Conservation (phyloP, 495 filamentous ascomycete species). For the Penicillium angulare region DNA sequence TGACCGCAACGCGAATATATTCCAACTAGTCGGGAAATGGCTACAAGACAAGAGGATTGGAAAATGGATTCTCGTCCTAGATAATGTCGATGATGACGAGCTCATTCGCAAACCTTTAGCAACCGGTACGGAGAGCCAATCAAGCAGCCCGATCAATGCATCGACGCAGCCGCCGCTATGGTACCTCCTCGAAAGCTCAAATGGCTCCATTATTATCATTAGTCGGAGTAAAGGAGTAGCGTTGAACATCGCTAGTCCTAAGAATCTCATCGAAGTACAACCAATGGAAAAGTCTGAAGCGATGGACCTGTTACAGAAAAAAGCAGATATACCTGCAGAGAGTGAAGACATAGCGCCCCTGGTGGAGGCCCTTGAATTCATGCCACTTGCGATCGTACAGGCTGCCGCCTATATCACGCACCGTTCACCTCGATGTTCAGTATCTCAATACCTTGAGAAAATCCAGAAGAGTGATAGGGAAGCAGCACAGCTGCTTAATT, state of each 20-base stretch:
- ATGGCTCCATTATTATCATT: slow-evolving; percentile 24
- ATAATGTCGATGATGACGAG: slow-evolving; percentile 6
- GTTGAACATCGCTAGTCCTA: not conserved
- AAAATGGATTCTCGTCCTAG: slow-evolving; percentile 7
- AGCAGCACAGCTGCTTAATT: not conserved
- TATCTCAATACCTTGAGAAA: slow-evolving; percentile 36
- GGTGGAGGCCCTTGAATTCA: not conserved
- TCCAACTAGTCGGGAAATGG: slow-evolving; percentile 38
- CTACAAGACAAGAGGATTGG: slow-evolving; percentile 10
- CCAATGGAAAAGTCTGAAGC: not conserved
- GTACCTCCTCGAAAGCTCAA: not conserved
- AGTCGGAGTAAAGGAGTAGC: slow-evolving; percentile 1
- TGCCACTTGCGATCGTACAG: slow-evolving; percentile 7
- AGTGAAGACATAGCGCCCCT: not conserved
- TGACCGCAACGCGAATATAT: slow-evolving; percentile 37
- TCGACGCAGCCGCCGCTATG: not conserved
- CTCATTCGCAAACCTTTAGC: slow-evolving; percentile 12
- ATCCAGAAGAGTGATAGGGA: slow-evolving; percentile 19
- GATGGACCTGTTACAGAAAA: not conserved
- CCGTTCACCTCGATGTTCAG: slow-evolving; percentile 18
- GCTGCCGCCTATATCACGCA: slow-evolving; percentile 2
- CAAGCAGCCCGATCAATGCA: not conserved
- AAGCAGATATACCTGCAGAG: not conserved
- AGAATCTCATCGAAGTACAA: not conserved
- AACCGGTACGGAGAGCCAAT: not conserved